Base-by-base conservation (phyloP, 495 filamentous ascomycete genomes). In the Neurospora sp. region DNA sequence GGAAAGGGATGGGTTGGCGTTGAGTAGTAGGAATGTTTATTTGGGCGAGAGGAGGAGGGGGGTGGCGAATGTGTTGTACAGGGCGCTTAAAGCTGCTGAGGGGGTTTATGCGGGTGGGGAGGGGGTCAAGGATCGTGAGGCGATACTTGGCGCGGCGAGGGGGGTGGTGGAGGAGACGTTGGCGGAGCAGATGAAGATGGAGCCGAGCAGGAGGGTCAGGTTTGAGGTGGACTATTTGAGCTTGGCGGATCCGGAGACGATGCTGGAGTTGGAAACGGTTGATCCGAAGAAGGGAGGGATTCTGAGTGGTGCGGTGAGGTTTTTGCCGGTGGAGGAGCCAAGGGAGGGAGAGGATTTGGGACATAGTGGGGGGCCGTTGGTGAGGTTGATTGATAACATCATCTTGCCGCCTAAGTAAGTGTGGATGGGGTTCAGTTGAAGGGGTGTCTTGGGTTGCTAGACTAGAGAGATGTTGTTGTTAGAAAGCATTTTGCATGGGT, bases 1-100 rank as follows among this genome's bases (percentile, higher is more conserved):
- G 73, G 70, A 35, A 14, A 14, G 1, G 0, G 93, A 96, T 82
- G 96, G 96, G 8, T 82, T 99, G 76, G 96, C 96, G n/a, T 85
- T 97, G 87, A 98, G 95, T 80, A 95, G 92, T 16, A 86, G 96
- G 72, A 99, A 99, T 82, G 92, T 97, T 38, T 98, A 98, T 81
- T 86, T 99, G 3, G 96, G 96, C 2, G 80, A 85, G 49, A 85
- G 93, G 49, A 85, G 96, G 78, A 86, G 96, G 37, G 79, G 81
- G 4, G 88, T 93, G 3, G 95, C 93, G 0, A 88, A 90, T 3
- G 91, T 93, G 12, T 82, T 99, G 27, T 87, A 86, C 66, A 86
- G 85, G 60, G 88, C 93, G 0, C 80, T 99, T 66, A 85, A 80
- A 72, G 88, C 90, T 5, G 93, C 93, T 0, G 93, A 97, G 77